Base-by-base conservation (phyloP, 306 rosid species). In the Inga laurina region DNA sequence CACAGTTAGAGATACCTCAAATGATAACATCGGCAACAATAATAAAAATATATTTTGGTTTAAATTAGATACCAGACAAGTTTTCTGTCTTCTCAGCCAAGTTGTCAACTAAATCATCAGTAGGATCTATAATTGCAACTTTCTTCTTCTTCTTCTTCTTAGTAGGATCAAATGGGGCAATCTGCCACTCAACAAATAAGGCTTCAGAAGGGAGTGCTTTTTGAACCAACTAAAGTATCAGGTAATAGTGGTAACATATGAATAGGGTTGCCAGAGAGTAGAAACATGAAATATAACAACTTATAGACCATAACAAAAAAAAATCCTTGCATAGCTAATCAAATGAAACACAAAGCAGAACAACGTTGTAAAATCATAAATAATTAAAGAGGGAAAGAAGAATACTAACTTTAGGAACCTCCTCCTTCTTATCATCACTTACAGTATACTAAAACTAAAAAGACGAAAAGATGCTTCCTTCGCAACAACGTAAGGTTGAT, bases 151-250 rank as follows among this genome's bases (percentile, higher is more conserved):
- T 96, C 94, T 96, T 96, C 91, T 96, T 96, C 81, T 96, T 96
- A 65, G 93, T 87, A 27, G 98, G 98, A 90, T 96, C 99, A 84
- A 96, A 93, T 10, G 98, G 97, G 18, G 84, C 92, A 78, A 96
- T 84, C 99, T 96, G 88, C 76, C 71, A 88, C 73, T 71, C 37
- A 49, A 43, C 73, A 84, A 79, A 39, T 10, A 15, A 32, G 12
- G 30, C 49, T 75, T 51, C 75, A 74, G 52, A 72, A 76, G 66
- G 22, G n/a, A 51, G 65, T 76, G 59, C 35, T 8, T 22, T 49
- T 46, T 66, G 70, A 73, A 79, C 68, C 39, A 81, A 82, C 24
- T 30, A 16, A 72, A 35, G 18, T 27, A 71, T 59, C 70, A 66
- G 27, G n/a, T 46, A 59, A 84, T 61, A 61, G 46, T 10, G 24